phyloP scores from a whole-genome alignment of 768 basidiomycete genomes.

The Stropharia rugosoannulata region DNA sequence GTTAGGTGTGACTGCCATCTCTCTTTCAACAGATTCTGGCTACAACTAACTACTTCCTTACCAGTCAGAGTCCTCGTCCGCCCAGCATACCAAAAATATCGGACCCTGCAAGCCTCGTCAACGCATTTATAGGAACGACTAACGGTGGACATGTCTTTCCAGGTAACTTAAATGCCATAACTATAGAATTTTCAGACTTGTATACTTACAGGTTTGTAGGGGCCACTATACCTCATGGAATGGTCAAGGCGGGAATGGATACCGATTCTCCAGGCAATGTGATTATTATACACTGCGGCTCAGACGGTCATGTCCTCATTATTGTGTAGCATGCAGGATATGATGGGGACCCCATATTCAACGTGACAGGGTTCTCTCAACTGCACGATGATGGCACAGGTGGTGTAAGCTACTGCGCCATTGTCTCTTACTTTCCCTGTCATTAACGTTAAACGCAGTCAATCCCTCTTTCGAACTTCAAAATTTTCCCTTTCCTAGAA shows the following conservation, averaged over 20 bases:
- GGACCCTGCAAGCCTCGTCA: conserved; percentile 46
- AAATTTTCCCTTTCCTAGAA: conserved; percentile 51
- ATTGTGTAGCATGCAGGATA: conserved; percentile 45
- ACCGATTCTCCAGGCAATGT: conserved; percentile 65
- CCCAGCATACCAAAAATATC: conserved; percentile 23
- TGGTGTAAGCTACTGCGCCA: conserved; percentile 37
- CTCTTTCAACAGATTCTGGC: neutral
- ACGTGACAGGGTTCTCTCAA: conserved; percentile 60
- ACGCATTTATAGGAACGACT: conserved; percentile 63
- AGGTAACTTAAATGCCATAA: conserved; percentile 31
- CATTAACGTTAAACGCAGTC: conserved; percentile 28
- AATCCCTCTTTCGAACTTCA: conserved; percentile 60
- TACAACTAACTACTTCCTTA: too few relatives aligned
- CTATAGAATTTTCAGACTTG: neutral
- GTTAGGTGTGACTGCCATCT: conserved; percentile 4
- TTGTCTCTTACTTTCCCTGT: neutral
- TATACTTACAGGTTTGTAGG: conserved; percentile 29
- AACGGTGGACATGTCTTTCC: conserved; percentile 69
- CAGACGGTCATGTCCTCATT: neutral
- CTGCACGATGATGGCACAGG: conserved; percentile 65
- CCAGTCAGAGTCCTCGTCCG: conserved; percentile 2
- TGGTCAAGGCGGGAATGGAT: conserved; percentile 69
- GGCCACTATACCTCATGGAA: conserved; percentile 66
- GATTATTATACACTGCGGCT: conserved; percentile 11
- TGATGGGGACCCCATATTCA: conserved; percentile 39